Evolutionary conservation across 2,329 filamentous ascomycete species (phyloP).

Genomic region (Penicillium decumbens): DNA sequence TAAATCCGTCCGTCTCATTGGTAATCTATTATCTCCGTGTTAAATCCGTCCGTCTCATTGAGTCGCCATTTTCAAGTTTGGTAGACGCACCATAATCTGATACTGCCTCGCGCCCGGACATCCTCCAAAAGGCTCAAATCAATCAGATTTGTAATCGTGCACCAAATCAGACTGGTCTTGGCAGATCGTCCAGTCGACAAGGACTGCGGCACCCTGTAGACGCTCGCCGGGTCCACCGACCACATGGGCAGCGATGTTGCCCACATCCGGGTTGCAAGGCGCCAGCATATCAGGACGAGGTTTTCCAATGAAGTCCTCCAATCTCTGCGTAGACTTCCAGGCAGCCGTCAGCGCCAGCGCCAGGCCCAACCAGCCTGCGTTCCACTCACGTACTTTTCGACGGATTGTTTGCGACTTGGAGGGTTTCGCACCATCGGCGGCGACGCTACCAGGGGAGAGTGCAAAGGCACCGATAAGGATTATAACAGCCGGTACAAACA

Average conservation of each 20-base stretch:
- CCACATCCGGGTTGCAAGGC: conserved; percentile 71
- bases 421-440: conserved; percentile 42
- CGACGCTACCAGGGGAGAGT: conserved; percentile 67
- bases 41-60: background rate
- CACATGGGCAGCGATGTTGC: conserved; percentile 55
- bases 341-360: conserved; percentile 65
- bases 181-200: conserved; percentile 77
- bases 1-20: background rate
- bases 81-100: background rate
- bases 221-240: conserved; percentile 58
- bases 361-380: conserved; percentile 78
- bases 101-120: background rate
- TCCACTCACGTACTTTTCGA: conserved; percentile 85
- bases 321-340: conserved; percentile 76
- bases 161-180: conserved; percentile 53
- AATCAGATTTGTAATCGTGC: conserved; percentile 36
- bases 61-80: no score
- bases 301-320: conserved; percentile 71
- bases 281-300: conserved; percentile 61
- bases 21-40: background rate
- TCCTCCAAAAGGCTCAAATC: background rate
- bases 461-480: conserved; percentile 64
- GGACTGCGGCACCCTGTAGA: conserved; percentile 49
- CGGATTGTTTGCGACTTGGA: conserved; percentile 65
- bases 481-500: conserved; percentile 61